These are phyloP conservation scores for Picochlorum sp. DNA, from an alignment of 139 green algal genomes.

Conservation along the genomic window DNA sequence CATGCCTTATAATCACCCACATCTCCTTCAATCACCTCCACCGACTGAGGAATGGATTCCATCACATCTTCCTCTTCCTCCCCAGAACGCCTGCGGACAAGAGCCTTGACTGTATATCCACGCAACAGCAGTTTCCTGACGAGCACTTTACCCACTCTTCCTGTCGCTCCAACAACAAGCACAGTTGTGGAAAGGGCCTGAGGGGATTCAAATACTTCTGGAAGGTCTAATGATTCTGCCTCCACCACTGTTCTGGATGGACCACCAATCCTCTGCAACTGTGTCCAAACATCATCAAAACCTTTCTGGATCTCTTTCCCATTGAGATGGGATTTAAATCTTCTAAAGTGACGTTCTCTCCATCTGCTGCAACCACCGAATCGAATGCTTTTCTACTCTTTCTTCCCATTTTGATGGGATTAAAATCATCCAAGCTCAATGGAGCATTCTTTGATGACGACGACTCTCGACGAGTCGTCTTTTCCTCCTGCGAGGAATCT, in stretches of 20 bases:
- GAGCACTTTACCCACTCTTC: conserved; percentile 81
- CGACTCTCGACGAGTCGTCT: too few relatives aligned
- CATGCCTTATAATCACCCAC: conserved; percentile 66
- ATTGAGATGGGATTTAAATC: conserved; percentile 69
- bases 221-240: background rate
- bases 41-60: conserved; percentile 58
- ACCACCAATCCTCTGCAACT: conserved; percentile 41
- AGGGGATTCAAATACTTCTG: conserved; percentile 28
- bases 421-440: too few relatives aligned
- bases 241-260: conserved; percentile 24
- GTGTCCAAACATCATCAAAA: conserved; percentile 82
- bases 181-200: conserved; percentile 78
- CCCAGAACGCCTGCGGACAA: conserved; percentile 51
- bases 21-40: conserved; percentile 78
- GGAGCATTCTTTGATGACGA: too few relatives aligned
- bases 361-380: background rate
- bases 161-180: conserved; percentile 89
- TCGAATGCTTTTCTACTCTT: background rate
- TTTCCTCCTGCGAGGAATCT: too few relatives aligned
- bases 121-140: conserved; percentile 93
- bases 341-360: conserved; percentile 16
- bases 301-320: conserved; percentile 57
- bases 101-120: conserved; percentile 75
- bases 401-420: background rate
- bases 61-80: conserved; percentile 9